Conservation (phyloP, 139 green algal genomes). For the Chlorella sp. region DNA sequence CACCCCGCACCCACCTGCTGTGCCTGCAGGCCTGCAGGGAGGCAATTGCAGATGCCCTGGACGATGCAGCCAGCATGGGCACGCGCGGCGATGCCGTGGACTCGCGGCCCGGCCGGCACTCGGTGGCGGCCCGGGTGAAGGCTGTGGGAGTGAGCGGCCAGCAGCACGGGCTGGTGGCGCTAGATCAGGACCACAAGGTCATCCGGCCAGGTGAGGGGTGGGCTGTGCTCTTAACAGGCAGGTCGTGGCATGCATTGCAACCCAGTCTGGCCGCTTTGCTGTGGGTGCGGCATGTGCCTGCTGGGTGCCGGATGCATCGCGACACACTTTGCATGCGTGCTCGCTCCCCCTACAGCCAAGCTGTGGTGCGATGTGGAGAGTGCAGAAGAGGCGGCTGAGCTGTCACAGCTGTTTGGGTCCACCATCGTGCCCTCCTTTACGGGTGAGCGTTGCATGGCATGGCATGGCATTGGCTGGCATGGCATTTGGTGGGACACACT, state of each 20-base stretch:
- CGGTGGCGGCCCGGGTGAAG: constrained; percentile 43
- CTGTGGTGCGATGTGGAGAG: constrained; percentile 91
- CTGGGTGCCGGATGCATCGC: no score
- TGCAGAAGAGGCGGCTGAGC: constrained; percentile 65
- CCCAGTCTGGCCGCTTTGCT: no score
- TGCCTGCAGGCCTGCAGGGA: constrained; percentile 23
- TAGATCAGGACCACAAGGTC: constrained; percentile 63
- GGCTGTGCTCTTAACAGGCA: background rate
- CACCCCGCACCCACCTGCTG: background rate
- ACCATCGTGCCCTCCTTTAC: constrained; percentile 85
- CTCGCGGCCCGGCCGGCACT: background rate
- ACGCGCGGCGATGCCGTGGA: no score
- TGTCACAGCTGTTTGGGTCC: constrained; percentile 37
- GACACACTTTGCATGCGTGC: no score
- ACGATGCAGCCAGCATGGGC: background rate
- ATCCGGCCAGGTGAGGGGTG: constrained; percentile 42
- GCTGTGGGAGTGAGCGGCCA: constrained; percentile 85
- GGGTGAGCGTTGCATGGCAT: background rate
- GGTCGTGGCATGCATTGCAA: background rate
- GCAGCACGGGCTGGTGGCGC: constrained; percentile 88
- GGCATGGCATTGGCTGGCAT: background rate
- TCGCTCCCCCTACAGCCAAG: constrained; percentile 51
- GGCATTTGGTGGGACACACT: no score
- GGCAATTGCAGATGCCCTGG: constrained; percentile 45
- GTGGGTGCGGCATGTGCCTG: no score